Evolutionary conservation across 768 basidiomycete species (phyloP).

Genomic region (Lepiota subincarnata): DNA sequence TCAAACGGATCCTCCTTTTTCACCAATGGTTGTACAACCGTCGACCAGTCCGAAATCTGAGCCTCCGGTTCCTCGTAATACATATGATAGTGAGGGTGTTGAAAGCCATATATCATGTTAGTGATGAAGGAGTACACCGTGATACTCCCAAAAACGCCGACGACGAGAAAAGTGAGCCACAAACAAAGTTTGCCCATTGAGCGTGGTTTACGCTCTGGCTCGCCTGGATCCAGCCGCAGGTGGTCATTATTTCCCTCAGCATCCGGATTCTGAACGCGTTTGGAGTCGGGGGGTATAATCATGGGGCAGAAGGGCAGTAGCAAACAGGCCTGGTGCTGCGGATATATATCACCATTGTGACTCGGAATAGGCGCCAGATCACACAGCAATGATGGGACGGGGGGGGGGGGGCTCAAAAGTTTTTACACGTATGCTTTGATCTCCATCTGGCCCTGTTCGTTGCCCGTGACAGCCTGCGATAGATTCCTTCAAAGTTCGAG

Average conservation of each 20-base stretch:
- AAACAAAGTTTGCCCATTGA: slow-evolving; percentile 6
- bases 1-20: slow-evolving; percentile 15
- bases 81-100: slow-evolving; percentile 1
- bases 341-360: no score
- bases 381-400: no score
- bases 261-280: no score
- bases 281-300: no score
- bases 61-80: slow-evolving; percentile 1
- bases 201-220: slow-evolving; percentile 4
- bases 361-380: no score
- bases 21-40: slow-evolving; percentile 17
- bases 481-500: no score
- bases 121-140: neutral
- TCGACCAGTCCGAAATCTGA: slow-evolving; percentile 4
- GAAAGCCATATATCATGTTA: neutral
- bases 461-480: no score
- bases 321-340: no score
- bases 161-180: neutral
- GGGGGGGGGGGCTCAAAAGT: no score
- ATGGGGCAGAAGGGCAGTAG: no score
- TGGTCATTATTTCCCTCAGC: neutral
- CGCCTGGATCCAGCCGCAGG: slow-evolving; percentile 7
- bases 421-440: no score
- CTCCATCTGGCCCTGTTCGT: no score
- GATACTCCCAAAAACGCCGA: neutral